Evolutionary conservation across 345 rosid species (phyloP), one percentile per base, ranked within the genome.

Genomic region (Sonneratia alba): DNA sequence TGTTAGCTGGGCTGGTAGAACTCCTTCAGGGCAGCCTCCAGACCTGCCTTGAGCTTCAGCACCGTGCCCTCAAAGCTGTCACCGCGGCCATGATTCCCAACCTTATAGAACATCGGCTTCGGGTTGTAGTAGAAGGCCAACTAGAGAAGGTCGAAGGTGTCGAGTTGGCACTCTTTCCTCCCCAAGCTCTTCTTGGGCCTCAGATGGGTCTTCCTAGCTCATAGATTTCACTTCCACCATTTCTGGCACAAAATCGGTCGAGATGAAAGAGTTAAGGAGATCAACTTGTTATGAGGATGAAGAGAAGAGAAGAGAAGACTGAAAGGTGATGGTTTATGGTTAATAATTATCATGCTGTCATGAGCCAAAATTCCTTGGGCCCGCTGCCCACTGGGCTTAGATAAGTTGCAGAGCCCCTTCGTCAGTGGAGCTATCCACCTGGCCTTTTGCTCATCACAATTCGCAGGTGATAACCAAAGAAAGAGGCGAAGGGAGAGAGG

Each of bases 111-210:
- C 43, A 95, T 57, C 77, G 92, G 75, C 87, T 95, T 95, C 79
- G 90, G 99, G 88, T 95, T 92, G 79, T 92, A 92, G 75, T 85
- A 87, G 72, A 92, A 87, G 11, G 85, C 92, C 16, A 95, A 71
- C 78, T 90, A 92, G 6, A 97, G 99, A 57, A 95, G 96, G 77
- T 95, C 99, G 72, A 92, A 95, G 0, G 97, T 95, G 65, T 89
- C 83, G 77, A 95, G 65, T 3, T 86, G 88, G 65, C 87, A 87
- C 34, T 90, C 92, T 63, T 72, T 85, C 76, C 81, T 86, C 51
- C 97, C 97, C 4, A 91, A 65, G 8, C 66, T 68, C 67, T 84
- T 85, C 68, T 61, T 64, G 12, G 99, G 97, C 77, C 86, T 90
- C 69, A 87, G 92, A 22, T 79, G 86, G 80, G 84, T 77, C 69